phyloP scores from a whole-genome alignment of 768 basidiomycete genomes.

The Lactarius pseudohatsudake region DNA sequence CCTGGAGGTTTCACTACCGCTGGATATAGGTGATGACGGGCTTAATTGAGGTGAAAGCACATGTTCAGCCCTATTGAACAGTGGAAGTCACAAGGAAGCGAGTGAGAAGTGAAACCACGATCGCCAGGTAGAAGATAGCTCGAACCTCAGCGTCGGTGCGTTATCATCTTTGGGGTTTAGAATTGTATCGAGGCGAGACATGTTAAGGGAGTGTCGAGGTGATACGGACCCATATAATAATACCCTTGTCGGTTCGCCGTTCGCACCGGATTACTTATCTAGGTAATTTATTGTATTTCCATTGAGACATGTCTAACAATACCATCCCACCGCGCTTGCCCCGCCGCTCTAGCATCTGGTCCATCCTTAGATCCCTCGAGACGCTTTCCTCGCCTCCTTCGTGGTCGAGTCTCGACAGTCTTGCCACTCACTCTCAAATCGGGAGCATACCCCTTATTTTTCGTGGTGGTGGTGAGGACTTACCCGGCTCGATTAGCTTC shows the following conservation, averaged over 20 bases:
- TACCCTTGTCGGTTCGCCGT: conserved; percentile 8
- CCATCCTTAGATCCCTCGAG: conserved; percentile 24
- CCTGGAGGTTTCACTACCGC: conserved; percentile 14
- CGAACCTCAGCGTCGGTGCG: conserved; percentile 16
- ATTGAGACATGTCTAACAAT: conserved; percentile 21
- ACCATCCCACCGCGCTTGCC: conserved; percentile 5
- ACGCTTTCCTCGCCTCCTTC: conserved; percentile 26
- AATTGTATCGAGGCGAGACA: conserved; percentile 30
- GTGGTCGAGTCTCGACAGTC: conserved; percentile 21
- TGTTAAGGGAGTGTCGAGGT: conserved; percentile 1
- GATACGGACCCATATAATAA: conserved; percentile 13
- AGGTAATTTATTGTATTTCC: neutral
- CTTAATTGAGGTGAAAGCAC: conserved; percentile 19
- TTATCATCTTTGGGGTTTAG: conserved; percentile 25
- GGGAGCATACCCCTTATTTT: conserved; percentile 29
- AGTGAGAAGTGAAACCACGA: neutral
- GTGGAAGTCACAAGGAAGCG: neutral
- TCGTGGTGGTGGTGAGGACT: conserved; percentile 11
- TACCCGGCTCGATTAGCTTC: conserved; percentile 1
- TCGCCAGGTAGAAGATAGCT: neutral
- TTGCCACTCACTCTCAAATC: conserved; percentile 15
- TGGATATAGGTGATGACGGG: conserved; percentile 21
- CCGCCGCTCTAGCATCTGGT: conserved; percentile 22
- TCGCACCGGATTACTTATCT: neutral
- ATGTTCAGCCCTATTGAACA: conserved; percentile 16